A percentile compares a stretch with the other conserved stretches of the same genome.
Conservation (phyloP, 768 basidiomycete genomes). For the Asterophora lycoperdoides region DNA sequence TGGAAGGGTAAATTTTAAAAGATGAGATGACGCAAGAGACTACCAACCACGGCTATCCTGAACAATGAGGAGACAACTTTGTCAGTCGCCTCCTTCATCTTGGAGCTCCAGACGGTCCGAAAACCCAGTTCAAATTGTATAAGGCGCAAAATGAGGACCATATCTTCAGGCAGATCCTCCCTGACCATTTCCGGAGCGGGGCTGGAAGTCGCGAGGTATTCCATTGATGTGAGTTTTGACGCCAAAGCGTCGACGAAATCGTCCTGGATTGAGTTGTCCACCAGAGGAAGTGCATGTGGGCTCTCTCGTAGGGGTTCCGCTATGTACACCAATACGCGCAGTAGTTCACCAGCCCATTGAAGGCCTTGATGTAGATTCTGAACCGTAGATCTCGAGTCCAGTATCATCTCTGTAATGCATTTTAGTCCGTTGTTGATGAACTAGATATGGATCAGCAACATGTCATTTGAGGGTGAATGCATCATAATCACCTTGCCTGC, state of each 20-base stretch:
- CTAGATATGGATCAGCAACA: constrained; percentile 29
- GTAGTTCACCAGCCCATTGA: constrained; percentile 57
- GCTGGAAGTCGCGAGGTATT: constrained; percentile 28
- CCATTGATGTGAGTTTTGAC: constrained; percentile 39
- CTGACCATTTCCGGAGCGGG: constrained; percentile 16
- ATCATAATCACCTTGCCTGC: constrained; percentile 54
- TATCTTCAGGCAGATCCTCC: constrained; percentile 32
- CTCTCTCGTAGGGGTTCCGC: constrained; percentile 59
- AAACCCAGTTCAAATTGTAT: constrained; percentile 74
- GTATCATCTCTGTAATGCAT: constrained; percentile 55
- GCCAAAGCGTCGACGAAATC: constrained; percentile 49
- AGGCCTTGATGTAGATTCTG: constrained; percentile 35
- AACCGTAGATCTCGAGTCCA: constrained; percentile 26
- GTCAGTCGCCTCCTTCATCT: constrained; percentile 42
- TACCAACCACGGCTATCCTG: constrained; percentile 46
- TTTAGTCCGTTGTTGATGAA: constrained; percentile 73
- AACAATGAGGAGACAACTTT: constrained; percentile 42
- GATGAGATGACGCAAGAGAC: constrained; percentile 3
- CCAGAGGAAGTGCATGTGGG: constrained; percentile 35
- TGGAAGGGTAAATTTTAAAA: constrained; percentile 3
- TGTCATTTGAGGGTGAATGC: background rate
- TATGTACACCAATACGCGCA: constrained; percentile 65
- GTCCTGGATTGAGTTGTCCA: constrained; percentile 56
- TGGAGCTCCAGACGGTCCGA: constrained; percentile 50
- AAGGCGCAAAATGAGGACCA: constrained; percentile 59